Evolutionary conservation across 495 filamentous ascomycete species (phyloP).

Genomic region (Penicillium simplicissimum): DNA sequence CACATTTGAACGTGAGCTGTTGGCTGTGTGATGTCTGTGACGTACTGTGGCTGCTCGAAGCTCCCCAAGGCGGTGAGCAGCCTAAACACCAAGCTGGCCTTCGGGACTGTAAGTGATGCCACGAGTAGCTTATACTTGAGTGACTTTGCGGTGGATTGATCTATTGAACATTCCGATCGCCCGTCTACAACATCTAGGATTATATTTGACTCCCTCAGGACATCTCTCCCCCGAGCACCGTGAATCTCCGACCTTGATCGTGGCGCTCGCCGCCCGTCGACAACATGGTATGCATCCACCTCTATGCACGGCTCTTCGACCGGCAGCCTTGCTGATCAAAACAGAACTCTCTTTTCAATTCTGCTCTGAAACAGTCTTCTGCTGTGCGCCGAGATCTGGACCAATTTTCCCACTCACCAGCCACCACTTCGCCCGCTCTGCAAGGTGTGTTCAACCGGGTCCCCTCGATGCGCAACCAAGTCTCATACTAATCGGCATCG

Average conservation of each 20-base stretch:
- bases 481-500: conserved; percentile 25
- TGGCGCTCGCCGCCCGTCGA: conserved; percentile 10
- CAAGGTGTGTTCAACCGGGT: conserved; percentile 49
- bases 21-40: not conserved
- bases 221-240: not conserved
- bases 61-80: conserved; percentile 41
- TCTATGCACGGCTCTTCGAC: not conserved
- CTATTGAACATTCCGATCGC: not conserved
- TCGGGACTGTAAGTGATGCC: not conserved
- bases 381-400: conserved; percentile 84
- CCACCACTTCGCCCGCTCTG: conserved; percentile 62
- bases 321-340: not conserved
- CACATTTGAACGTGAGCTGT: not conserved
- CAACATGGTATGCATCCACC: conserved; percentile 24
- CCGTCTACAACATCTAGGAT: not conserved
- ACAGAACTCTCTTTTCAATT: conserved; percentile 92
- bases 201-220: not conserved
- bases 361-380: conserved; percentile 88
- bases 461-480: not conserved
- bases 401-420: conserved; percentile 62
- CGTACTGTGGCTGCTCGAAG: not conserved
- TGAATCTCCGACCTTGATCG: not conserved
- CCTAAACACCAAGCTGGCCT: conserved; percentile 42
- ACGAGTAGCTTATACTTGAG: not conserved
- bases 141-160: not conserved